A percentile compares a stretch with the other conserved stretches of the same genome.
Evolutionary conservation across 2,329 filamentous ascomycete species (phyloP).

Genomic region (Bisporella sp.): DNA sequence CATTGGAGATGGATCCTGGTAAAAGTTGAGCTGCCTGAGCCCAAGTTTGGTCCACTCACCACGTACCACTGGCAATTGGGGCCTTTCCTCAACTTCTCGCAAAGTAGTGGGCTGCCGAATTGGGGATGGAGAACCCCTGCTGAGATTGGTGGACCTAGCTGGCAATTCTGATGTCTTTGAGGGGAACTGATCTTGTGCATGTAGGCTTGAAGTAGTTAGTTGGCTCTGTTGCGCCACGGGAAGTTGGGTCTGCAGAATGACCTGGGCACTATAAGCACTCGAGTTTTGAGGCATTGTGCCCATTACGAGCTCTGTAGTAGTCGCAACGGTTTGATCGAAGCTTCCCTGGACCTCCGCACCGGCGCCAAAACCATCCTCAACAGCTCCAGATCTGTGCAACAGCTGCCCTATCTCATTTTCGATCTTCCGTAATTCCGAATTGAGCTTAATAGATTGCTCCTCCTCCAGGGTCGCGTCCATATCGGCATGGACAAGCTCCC

Average conservation of each 20-base stretch:
- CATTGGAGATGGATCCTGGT: constrained; percentile 11
- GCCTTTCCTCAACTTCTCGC: not conserved
- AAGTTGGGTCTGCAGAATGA: constrained; percentile 22
- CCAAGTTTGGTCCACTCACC: not conserved
- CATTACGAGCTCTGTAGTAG: not conserved
- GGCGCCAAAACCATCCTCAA: constrained; percentile 23
- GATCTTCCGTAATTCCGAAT: constrained; percentile 16
- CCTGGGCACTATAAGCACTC: constrained; percentile 20
- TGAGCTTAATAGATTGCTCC: constrained; percentile 13
- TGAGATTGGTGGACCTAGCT: not conserved
- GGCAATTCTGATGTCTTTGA: not conserved
- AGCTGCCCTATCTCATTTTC: constrained; percentile 18
- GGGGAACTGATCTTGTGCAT: not conserved
- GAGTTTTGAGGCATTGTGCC: too few relatives aligned
- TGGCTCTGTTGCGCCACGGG: not conserved
- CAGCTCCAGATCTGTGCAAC: constrained; percentile 21
- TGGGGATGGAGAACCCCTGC: not conserved
- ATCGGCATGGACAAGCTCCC: constrained; percentile 14
- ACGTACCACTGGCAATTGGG: not conserved
- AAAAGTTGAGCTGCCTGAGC: constrained; percentile 16
- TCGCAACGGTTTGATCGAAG: not conserved
- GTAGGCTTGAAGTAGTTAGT: not conserved
- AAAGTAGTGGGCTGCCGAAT: not conserved
- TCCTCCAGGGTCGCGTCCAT: constrained; percentile 16
- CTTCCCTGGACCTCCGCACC: not conserved